Conservation (phyloP, 345 rosid species). For the Xanthoceras sorbifolium region DNA sequence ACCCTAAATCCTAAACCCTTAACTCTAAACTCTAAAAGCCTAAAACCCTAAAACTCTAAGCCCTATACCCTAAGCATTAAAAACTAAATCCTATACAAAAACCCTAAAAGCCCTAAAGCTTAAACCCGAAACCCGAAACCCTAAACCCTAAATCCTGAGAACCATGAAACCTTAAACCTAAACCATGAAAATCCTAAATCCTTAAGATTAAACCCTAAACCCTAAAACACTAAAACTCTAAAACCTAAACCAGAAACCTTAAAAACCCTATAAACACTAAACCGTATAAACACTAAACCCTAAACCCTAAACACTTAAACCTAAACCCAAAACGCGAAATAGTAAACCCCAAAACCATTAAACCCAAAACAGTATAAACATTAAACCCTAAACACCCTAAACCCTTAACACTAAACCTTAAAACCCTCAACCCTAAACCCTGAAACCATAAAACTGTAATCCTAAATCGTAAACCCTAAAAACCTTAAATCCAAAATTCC, state of each 20-base stretch:
- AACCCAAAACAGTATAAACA: neutral
- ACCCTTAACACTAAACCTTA: neutral
- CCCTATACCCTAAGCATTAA: neutral
- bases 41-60: slow-evolving; percentile 16
- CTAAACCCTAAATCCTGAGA: slow-evolving; percentile 2
- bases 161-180: slow-evolving; percentile 3
- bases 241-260: neutral
- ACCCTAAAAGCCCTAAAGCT: slow-evolving; percentile 5
- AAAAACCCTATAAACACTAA: slow-evolving; percentile 9
- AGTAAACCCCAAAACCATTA: neutral
- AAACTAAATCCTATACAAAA: neutral
- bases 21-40: slow-evolving; percentile 19
- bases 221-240: neutral
- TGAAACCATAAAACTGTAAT: too few relatives aligned
- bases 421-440: too few relatives aligned
- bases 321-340: neutral
- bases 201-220: neutral
- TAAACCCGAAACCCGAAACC: slow-evolving; percentile 9
- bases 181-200: slow-evolving; percentile 3
- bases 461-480: neutral
- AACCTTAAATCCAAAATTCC: neutral
- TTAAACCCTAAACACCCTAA: neutral
- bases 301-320: neutral
- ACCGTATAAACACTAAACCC: slow-evolving; percentile 1
- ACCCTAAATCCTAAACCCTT: slow-evolving; percentile 18